Evolutionary conservation across 306 rosid species (phyloP), one percentile per base, ranked within the genome.

Genomic region (Canavalia ensiformis): DNA sequence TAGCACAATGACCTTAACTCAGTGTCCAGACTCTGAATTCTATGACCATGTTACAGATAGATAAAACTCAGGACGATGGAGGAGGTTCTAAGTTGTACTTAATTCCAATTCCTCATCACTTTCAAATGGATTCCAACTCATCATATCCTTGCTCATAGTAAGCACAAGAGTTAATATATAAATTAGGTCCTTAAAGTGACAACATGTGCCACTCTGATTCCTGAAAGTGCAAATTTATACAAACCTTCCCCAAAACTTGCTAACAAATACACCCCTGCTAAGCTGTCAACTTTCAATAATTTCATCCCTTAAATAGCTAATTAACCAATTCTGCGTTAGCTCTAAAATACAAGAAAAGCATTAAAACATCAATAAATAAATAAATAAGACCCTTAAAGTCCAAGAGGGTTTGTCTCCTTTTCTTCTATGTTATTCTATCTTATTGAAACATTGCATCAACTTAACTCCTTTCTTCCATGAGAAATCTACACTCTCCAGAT

Each of bases 1-100:
- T 45, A 59, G 25, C 74, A 72, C 66, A 72, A 13, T 60, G 56
- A 80, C 11, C 66, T 49, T 50, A 62, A 50, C 66, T 52, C 68
- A 44, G 8, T 65, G 34, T 56, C 28, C 10, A 45, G 35, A 12
- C 29, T 55, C 29, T 7, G 64, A 72, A 60, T 71, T 49, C 10
- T 4, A 71, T 59, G 6, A 46, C 49, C 41, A 41, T 52, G 64
- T 28, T 54, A 77, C 44, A 68, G 25, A 78, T 28, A 37, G 42
- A 64, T 5, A 65, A 52, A 52, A 39, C 7, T 68, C 41, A 35
- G n/a, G 35, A 52, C 25, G n/a, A 13, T 4, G 46, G 58, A 56
- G 44, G 58, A 56, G 60, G n/a, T 79, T 35, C 7, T 12, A 51
- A 37, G 8, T 42, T 31, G 69, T 41, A 11, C 18, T 8, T 72